These are phyloP conservation scores for Candida glucosophila DNA, from an alignment of 1,139 yeast species.

Conservation along the genomic window DNA sequence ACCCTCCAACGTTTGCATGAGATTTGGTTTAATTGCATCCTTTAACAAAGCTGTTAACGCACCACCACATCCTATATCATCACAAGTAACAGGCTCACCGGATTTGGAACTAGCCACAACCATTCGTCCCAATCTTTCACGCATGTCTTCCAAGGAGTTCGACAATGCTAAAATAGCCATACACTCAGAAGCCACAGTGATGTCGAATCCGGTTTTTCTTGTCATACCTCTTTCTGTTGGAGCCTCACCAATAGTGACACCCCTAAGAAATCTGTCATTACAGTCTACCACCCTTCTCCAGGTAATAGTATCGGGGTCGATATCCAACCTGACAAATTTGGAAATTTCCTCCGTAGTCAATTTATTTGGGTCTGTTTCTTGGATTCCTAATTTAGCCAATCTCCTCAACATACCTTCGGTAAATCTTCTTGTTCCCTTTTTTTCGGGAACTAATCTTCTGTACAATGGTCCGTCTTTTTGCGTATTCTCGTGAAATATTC, in stretches of 20 bases:
- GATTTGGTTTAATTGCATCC: slow-evolving; percentile 94
- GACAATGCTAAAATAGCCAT: slow-evolving; percentile 97
- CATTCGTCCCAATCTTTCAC: slow-evolving; percentile 84
- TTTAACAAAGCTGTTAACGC: slow-evolving; percentile 92
- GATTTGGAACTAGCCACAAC: slow-evolving; percentile 77
- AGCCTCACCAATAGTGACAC: slow-evolving; percentile 86
- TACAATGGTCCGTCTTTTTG: slow-evolving; percentile 84
- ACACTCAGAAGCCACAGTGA: slow-evolving; percentile 94
- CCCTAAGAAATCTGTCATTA: slow-evolving; percentile 89
- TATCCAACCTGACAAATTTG: slow-evolving; percentile 76
- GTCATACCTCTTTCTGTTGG: slow-evolving; percentile 90
- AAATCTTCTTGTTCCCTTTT: slow-evolving; percentile 75
- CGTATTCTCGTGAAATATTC: slow-evolving; percentile 95
- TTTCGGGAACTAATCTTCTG: slow-evolving; percentile 80
- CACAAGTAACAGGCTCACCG: slow-evolving; percentile 91
- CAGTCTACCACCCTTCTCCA: slow-evolving; percentile 97
- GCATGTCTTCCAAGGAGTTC: slow-evolving; percentile 73
- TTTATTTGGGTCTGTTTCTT: slow-evolving; percentile 73
- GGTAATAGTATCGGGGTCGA: slow-evolving; percentile 89
- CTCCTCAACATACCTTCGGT: slow-evolving; percentile 74
- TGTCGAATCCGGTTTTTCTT: slow-evolving; percentile 90
- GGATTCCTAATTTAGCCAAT: slow-evolving; percentile 70
- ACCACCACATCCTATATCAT: slow-evolving; percentile 96
- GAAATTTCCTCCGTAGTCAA: slow-evolving; percentile 73
- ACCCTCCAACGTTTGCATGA: slow-evolving; percentile 98